Conservation (phyloP, 805 yeast genomes). For the Hanseniaspora singularis region DNA sequence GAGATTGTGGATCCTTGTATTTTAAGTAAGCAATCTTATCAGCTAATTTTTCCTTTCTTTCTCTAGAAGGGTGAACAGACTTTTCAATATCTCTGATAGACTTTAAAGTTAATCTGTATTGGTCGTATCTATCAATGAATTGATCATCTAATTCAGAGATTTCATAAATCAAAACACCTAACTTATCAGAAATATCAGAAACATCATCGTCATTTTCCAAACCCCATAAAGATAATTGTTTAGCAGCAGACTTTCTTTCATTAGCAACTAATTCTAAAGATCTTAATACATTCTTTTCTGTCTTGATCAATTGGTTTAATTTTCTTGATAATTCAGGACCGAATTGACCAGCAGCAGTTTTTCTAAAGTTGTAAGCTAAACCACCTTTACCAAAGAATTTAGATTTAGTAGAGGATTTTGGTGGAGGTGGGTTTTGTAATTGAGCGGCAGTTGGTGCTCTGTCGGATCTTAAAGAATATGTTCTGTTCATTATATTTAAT, state of each 20-base stretch:
- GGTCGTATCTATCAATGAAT: constrained; percentile 76
- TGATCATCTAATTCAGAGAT: constrained; percentile 80
- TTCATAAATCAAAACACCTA: constrained; percentile 72
- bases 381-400: constrained; percentile 81
- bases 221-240: constrained; percentile 78
- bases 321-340: constrained; percentile 74
- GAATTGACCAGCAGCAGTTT: constrained; percentile 61
- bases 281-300: constrained; percentile 71
- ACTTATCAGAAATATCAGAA: constrained; percentile 73
- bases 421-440: constrained; percentile 74
- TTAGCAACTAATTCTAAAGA: constrained; percentile 64
- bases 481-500: constrained; percentile 52
- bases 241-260: constrained; percentile 72
- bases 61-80: constrained; percentile 79
- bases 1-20: constrained; percentile 76
- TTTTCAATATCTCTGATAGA: constrained; percentile 74
- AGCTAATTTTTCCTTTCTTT: constrained; percentile 72
- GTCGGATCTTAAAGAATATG: constrained; percentile 65
- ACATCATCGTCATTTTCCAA: constrained; percentile 77
- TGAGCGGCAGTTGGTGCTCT: constrained; percentile 98
- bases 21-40: constrained; percentile 74
- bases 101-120: constrained; percentile 71
- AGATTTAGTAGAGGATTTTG: constrained; percentile 76
- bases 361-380: constrained; percentile 46
- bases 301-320: constrained; percentile 60